Conservation (phyloP, 768 basidiomycete genomes). For the Chiua virens region DNA sequence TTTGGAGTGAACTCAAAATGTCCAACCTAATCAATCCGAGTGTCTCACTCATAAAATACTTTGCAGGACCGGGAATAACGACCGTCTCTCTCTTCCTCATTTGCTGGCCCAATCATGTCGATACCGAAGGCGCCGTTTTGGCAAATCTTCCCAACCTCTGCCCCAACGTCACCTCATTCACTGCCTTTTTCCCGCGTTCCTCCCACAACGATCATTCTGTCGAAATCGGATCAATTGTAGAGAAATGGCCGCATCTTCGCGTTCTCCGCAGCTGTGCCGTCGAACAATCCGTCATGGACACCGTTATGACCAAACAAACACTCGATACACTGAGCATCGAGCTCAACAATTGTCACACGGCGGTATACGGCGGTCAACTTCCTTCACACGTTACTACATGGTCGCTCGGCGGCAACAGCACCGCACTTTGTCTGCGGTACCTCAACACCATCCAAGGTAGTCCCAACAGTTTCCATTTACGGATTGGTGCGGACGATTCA, state of each 20-base stretch:
- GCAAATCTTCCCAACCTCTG: conserved; percentile 19
- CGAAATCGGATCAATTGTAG: conserved; percentile 25
- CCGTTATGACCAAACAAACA: conserved; percentile 1
- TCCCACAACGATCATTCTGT: conserved; percentile 27
- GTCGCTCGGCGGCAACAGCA: conserved; percentile 26
- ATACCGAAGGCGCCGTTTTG: conserved; percentile 22
- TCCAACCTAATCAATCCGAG: conserved; percentile 21
- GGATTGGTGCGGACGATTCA: conserved; percentile 28
- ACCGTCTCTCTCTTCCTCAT: conserved; percentile 21
- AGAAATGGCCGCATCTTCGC: conserved; percentile 19
- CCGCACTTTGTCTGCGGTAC: conserved; percentile 21
- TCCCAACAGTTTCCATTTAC: conserved; percentile 18
- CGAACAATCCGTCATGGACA: conserved; percentile 22
- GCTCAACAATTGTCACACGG: conserved; percentile 25
- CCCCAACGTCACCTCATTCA: conserved; percentile 28
- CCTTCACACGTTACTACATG: conserved; percentile 17
- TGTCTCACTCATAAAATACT: conserved; percentile 25
- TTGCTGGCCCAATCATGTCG: conserved; percentile 25
- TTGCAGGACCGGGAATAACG: conserved; percentile 21
- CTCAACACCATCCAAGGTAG: conserved; percentile 17
- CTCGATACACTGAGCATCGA: conserved; percentile 26
- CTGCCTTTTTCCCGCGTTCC: conserved; percentile 25
- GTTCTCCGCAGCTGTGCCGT: conserved; percentile 20
- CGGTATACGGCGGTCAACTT: conserved; percentile 18
- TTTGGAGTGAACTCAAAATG: conserved; percentile 28